Conservation (phyloP, 2,329 filamentous ascomycete genomes). For the Bisporella sp. region DNA sequence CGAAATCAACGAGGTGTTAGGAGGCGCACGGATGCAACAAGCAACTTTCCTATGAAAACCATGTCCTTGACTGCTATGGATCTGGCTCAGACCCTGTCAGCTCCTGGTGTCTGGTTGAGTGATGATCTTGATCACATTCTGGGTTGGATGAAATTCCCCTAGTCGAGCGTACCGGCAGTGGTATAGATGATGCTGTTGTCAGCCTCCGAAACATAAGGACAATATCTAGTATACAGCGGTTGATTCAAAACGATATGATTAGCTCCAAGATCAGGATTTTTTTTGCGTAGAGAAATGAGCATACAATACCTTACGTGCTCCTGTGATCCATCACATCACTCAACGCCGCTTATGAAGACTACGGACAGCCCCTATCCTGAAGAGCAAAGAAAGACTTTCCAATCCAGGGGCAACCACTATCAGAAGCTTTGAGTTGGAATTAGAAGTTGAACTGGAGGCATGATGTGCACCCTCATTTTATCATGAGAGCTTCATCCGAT, state of each 20-base stretch:
- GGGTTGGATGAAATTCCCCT: constrained; percentile 70
- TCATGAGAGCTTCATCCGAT: no score
- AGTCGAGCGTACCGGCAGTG: constrained; percentile 81
- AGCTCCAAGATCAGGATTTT: constrained; percentile 79
- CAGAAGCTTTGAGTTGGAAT: no score
- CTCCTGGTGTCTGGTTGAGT: constrained; percentile 63
- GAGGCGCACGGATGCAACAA: constrained; percentile 65
- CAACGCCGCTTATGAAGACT: constrained; percentile 29
- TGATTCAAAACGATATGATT: constrained; percentile 81
- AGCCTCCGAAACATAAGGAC: constrained; percentile 71
- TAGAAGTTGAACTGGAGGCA: no score
- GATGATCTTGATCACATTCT: constrained; percentile 85
- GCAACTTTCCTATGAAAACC: constrained; percentile 58
- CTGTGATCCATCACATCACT: constrained; percentile 68
- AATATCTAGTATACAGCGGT: constrained; percentile 69
- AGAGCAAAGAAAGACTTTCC: no score
- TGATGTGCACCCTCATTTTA: no score
- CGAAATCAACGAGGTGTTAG: constrained; percentile 75
- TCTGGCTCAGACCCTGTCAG: constrained; percentile 64
- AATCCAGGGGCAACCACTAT: no score
- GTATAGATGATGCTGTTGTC: constrained; percentile 82
- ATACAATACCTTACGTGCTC: constrained; percentile 71
- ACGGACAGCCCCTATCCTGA: no score
- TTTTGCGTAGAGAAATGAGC: constrained; percentile 73
- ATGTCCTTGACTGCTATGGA: constrained; percentile 76